Base-by-base conservation (phyloP, 169 alveolate species). In the Eimeria mitis region DNA sequence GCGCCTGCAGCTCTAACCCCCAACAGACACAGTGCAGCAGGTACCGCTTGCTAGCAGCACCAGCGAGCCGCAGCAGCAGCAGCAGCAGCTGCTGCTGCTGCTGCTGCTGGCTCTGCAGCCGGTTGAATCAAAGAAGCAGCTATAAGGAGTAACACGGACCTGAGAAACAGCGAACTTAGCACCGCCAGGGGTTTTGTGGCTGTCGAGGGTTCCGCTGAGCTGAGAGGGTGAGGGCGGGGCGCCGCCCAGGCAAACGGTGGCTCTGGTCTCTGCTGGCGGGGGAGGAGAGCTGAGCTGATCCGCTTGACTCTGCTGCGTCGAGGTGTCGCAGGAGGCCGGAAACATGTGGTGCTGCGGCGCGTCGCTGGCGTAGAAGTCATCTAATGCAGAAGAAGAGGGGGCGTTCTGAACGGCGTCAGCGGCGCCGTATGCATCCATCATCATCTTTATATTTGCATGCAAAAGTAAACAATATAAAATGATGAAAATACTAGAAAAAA, bases 161-260 rank as follows among this genome's bases (percentile, higher is more conserved):
- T 81, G 89, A 28, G 89, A 81, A 81, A 81, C 89, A 1, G 89
- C 89, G 34, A 81, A 81, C 54, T 81, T 81, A n/a, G 89, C 89
- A 19, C 75, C 89, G 11, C 56, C 89, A 0, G 89, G 75, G 54
- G 19, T 34, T 75, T 81, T 81, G 52, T 34, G 68, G 75, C 75
- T 56, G 73, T 81, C 89, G 14, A 81, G 49, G 11, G 56, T 54
- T 47, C 89, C 89, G 73, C 73, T 34, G 47, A 81, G 89, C 8
- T 42, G 65, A 8, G 87, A 42, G 16, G 87, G 47, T 8, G 68
- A 49, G 8, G 89, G 89, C 2, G 89, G 68, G 19, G 37, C 5
- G 73, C 75, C 56, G 23, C 89, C 75, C 19, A 81, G 16, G 54
- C 71, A 81, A 4, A 81, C 89, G 3, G 89, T 81, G n/a, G 89